A percentile compares a stretch with the other conserved stretches of the same genome.
Conservation (phyloP, 108 stramenopile species). For the Nitzschia sp. region DNA sequence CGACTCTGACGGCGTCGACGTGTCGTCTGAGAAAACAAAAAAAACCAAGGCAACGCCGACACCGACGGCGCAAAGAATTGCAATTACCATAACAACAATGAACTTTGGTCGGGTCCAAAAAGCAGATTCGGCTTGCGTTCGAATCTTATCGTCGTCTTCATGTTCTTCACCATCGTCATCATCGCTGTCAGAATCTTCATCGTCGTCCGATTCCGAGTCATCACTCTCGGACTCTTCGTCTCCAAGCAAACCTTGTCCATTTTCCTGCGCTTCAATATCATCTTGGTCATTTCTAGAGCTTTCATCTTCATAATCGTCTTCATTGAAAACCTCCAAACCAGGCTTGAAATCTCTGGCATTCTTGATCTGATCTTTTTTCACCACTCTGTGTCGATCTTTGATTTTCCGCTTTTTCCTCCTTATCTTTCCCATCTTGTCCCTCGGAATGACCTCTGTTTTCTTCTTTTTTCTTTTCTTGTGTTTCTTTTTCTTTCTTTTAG, state of each 20-base stretch:
- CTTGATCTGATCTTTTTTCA: conserved; percentile 28
- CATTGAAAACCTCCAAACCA: conserved; percentile 18
- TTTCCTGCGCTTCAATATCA: neutral
- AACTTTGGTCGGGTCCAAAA: conserved; percentile 1
- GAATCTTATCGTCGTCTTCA: neutral
- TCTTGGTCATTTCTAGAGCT: neutral
- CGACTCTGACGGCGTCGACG: neutral
- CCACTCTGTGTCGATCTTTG: conserved; percentile 20
- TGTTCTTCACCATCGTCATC: conserved; percentile 12
- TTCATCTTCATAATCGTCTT: conserved; percentile 16
- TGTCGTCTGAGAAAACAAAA: neutral
- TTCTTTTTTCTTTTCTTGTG: conserved; percentile 15
- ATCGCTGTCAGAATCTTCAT: conserved; percentile 10
- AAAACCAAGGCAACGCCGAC: conserved; percentile 10
- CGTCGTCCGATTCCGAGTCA: neutral
- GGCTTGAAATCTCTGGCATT: conserved; percentile 24
- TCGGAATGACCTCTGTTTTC: neutral
- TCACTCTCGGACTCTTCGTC: neutral
- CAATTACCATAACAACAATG: neutral
- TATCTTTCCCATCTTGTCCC: conserved; percentile 23
- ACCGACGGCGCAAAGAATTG: conserved; percentile 1
- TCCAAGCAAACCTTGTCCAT: neutral
- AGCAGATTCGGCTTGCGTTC: neutral
- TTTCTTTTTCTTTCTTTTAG: conserved; percentile 13
- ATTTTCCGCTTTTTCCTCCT: conserved; percentile 19